Evolutionary conservation across 2,329 filamentous ascomycete genomes (phyloP).

Genomic region (Penicillium glabrum): DNA sequence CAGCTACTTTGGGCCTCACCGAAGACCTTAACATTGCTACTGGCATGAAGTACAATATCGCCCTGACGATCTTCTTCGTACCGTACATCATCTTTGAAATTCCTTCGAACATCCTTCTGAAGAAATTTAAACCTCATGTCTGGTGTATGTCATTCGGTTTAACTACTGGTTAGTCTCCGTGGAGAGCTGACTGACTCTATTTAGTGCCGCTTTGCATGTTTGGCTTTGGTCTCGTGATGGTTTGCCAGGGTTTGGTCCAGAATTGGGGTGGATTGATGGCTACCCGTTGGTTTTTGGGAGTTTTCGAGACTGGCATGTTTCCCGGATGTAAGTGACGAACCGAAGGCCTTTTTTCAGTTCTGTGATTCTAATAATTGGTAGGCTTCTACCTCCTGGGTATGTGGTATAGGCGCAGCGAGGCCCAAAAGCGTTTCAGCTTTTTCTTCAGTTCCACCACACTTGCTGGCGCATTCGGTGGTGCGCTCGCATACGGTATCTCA

Average conservation of each 20-base stretch:
- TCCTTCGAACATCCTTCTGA: constrained; percentile 70
- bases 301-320: constrained; percentile 71
- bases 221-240: constrained; percentile 72
- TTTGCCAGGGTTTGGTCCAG: constrained; percentile 73
- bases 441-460: constrained; percentile 77
- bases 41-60: constrained; percentile 67
- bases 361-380: constrained; percentile 7
- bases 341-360: constrained; percentile 3
- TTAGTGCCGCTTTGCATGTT: constrained; percentile 77
- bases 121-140: constrained; percentile 64
- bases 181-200: neutral
- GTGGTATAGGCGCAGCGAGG: constrained; percentile 81
- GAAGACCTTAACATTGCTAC: constrained; percentile 59
- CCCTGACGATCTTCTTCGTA: constrained; percentile 78
- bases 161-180: neutral
- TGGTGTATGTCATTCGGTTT: constrained; percentile 53
- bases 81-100: constrained; percentile 69
- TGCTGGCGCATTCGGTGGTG: constrained; percentile 62
- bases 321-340: constrained; percentile 58
- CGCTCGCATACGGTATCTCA: constrained; percentile 60
- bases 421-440: constrained; percentile 88
- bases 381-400: constrained; percentile 69
- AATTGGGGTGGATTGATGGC: constrained; percentile 76
- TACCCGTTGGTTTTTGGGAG: constrained; percentile 81
- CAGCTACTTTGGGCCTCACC: constrained; percentile 64